A percentile compares a stretch with the other conserved stretches of the same genome.
These are phyloP conservation scores for Alopecurus myosuroides DNA, from an alignment of 176 grass and related monocot species.

Conservation along the genomic window DNA sequence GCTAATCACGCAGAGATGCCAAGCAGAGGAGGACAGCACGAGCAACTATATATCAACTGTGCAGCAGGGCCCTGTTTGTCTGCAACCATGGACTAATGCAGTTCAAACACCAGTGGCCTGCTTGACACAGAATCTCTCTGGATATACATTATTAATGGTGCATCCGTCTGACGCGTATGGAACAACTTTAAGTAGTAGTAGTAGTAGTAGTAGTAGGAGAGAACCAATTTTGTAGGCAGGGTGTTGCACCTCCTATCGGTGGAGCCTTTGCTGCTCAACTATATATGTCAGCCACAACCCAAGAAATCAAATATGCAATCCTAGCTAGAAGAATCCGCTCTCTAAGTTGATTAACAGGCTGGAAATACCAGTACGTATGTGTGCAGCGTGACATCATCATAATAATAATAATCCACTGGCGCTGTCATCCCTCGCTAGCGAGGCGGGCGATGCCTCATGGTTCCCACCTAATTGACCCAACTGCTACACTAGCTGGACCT, in stretches of 20 bases:
- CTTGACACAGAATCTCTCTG: background rate
- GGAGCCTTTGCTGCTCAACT: too few species aligned
- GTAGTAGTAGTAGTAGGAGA: too few species aligned
- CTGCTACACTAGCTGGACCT: constrained; percentile 26
- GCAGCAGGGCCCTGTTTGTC: background rate
- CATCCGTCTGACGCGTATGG: background rate
- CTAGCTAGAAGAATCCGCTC: too few species aligned
- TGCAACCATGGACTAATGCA: background rate
- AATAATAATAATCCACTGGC: constrained; percentile 1
- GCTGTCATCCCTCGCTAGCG: background rate
- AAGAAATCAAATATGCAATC: too few species aligned
- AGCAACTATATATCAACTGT: background rate
- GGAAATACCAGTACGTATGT: too few species aligned
- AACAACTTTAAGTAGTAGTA: too few species aligned
- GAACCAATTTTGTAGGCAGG: too few species aligned
- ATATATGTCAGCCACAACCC: too few species aligned
- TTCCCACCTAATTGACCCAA: constrained; percentile 27
- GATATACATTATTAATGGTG: background rate
- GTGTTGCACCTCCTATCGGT: too few species aligned
- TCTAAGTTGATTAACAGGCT: too few species aligned
- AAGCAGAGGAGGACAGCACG: background rate
- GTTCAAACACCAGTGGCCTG: background rate
- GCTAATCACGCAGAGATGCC: too few species aligned
- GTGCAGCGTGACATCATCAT: background rate
- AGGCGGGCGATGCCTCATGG: background rate